phyloP scores from a whole-genome alignment of 345 rosid genomes.

The Syzygium jambos region DNA sequence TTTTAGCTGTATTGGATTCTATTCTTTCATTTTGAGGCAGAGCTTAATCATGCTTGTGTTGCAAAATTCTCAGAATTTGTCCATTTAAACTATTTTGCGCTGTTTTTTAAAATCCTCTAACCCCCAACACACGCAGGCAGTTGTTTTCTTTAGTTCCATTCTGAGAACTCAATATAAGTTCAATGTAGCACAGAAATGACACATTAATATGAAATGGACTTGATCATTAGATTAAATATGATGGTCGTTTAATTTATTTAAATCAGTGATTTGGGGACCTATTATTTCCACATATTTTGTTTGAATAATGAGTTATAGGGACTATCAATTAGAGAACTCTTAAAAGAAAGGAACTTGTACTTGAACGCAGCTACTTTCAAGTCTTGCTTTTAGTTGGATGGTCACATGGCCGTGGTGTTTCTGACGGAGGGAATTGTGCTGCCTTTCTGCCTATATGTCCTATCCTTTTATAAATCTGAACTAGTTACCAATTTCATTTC shows the following conservation, averaged over 20 bases:
- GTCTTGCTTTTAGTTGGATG: not conserved
- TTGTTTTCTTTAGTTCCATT: not conserved
- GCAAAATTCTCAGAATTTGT: not conserved
- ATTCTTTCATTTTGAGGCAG: not conserved
- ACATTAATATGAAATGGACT: not conserved
- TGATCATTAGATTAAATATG: not conserved
- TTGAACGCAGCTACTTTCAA: not conserved
- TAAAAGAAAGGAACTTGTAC: not conserved
- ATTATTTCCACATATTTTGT: not conserved
- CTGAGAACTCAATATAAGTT: not conserved
- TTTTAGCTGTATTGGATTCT: not conserved
- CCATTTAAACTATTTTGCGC: not conserved
- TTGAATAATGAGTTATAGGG: not conserved
- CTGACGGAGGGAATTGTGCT: not conserved
- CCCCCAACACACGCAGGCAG: not conserved
- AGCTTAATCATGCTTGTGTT: not conserved
- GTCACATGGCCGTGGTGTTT: not conserved
- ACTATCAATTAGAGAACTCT: not conserved
- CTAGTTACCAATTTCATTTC: not conserved
- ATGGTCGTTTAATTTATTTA: not conserved
- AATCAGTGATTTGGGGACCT: not conserved
- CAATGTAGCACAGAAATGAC: not conserved
- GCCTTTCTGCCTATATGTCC: not conserved
- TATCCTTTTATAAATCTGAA: not conserved
- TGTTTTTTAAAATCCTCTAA: fast-evolving